These are phyloP conservation scores for Gastrodia elata DNA, from an alignment of 106 monocot species.

Conservation along the genomic window DNA sequence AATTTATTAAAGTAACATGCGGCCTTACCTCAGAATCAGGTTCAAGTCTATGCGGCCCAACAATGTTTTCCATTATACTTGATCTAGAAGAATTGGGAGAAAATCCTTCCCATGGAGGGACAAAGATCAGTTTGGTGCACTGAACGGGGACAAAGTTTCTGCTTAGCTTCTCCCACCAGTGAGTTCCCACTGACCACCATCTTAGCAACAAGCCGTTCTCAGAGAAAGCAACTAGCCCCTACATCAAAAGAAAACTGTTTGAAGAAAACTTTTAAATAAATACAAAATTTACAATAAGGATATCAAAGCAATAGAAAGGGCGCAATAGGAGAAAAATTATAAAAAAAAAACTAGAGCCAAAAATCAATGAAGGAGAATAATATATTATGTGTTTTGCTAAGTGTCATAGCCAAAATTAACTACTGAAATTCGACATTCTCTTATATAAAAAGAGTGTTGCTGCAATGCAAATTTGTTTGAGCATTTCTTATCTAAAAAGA, in stretches of 20 bases:
- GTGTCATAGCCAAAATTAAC: too few relatives aligned
- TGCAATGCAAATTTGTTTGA: too few relatives aligned
- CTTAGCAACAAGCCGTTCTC: slow-evolving; percentile 95
- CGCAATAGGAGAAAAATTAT: too few relatives aligned
- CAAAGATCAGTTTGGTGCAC: slow-evolving; percentile 89
- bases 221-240: slow-evolving; percentile 98
- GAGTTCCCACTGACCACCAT: slow-evolving; percentile 93
- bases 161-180: slow-evolving; percentile 98
- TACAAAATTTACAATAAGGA: neutral
- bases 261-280: neutral
- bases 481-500: too few relatives aligned
- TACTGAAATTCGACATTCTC: too few relatives aligned
- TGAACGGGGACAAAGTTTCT: slow-evolving; percentile 75
- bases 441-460: too few relatives aligned
- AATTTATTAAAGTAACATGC: neutral
- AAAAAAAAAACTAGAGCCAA: neutral
- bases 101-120: slow-evolving; percentile 95
- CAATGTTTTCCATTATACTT: slow-evolving; percentile 75
- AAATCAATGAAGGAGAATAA: neutral
- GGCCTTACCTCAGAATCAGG: slow-evolving; percentile 30
- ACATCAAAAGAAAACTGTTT: slow-evolving; percentile 9
- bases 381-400: too few relatives aligned
- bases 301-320: neutral
- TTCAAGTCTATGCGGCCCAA: slow-evolving; percentile 30
- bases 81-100: slow-evolving; percentile 86